A percentile compares a stretch with the other conserved stretches of the same genome.
Evolutionary conservation across 495 filamentous ascomycete species (phyloP).

Genomic region (Neurospora africana): DNA sequence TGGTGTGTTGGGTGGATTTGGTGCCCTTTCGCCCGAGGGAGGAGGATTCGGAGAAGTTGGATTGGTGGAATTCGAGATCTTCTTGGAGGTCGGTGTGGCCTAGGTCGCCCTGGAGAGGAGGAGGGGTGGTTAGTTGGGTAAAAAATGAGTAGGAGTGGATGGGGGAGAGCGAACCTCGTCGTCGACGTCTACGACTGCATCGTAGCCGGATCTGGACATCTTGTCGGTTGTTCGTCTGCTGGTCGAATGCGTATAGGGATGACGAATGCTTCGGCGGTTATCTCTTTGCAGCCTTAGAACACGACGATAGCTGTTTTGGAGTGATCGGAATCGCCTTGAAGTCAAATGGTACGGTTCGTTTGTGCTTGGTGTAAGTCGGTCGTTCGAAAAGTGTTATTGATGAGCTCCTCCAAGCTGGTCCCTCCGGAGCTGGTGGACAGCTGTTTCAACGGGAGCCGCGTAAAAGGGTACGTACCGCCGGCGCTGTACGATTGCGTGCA

Average conservation of each 20-base stretch:
- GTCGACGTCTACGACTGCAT: slow-evolving; percentile 95
- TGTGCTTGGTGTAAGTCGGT: not conserved
- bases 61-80: slow-evolving; percentile 97
- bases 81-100: slow-evolving; percentile 96
- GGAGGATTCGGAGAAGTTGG: slow-evolving; percentile 46
- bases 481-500: not conserved
- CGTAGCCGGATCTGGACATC: slow-evolving; percentile 84
- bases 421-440: not conserved
- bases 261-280: not conserved
- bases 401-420: not conserved
- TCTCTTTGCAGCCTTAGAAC: not conserved
- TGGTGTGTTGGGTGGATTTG: slow-evolving; percentile 1
- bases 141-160: not conserved
- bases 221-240: slow-evolving; percentile 6
- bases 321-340: not conserved
- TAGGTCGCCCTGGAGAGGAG: slow-evolving; percentile 66
- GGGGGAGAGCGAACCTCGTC: slow-evolving; percentile 43
- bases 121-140: not conserved
- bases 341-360: not conserved
- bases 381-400: not conserved
- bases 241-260: not conserved
- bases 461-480: not conserved
- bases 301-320: not conserved
- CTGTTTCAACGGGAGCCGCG: not conserved
- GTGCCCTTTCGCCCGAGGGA: slow-evolving; percentile 43